These are phyloP conservation scores for Tilletia caries DNA, from an alignment of 1,284 basidiomycete species.

Conservation along the genomic window DNA sequence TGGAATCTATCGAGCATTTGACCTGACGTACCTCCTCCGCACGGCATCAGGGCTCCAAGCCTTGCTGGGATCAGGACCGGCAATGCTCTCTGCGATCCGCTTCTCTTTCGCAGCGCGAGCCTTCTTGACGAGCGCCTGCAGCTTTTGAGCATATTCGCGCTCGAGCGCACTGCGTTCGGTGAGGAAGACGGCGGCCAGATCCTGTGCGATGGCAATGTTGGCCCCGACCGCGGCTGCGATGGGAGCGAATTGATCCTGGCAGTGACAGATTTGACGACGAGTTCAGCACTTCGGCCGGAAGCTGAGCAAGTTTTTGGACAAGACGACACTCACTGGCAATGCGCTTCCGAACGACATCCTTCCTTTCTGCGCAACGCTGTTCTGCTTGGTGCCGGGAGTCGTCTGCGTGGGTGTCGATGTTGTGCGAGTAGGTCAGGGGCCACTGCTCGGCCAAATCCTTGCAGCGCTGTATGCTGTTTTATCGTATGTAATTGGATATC, in stretches of 20 bases:
- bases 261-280: background rate
- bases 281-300: too few species aligned
- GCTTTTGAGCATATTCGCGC: conserved; percentile 33
- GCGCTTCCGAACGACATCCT: conserved; percentile 9
- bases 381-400: background rate
- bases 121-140: conserved; percentile 31
- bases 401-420: background rate
- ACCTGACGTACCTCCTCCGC: conserved; percentile 1
- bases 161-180: conserved; percentile 36
- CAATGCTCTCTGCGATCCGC: conserved; percentile 28
- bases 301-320: too few species aligned
- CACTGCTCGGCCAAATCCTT: too few species aligned
- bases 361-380: background rate
- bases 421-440: too few species aligned
- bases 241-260: conserved; percentile 9
- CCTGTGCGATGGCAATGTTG: conserved; percentile 12
- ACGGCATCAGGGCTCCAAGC: conserved; percentile 31
- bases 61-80: conserved; percentile 29
- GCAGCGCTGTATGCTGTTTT: too few species aligned
- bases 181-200: conserved; percentile 21
- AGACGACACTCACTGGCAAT: background rate
- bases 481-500: too few species aligned
- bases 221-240: conserved; percentile 8
- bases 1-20: background rate
- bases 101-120: conserved; percentile 30